These are phyloP conservation scores for Parastagonospora avenae DNA, from an alignment of 2,329 filamentous ascomycete species.

Conservation along the genomic window DNA sequence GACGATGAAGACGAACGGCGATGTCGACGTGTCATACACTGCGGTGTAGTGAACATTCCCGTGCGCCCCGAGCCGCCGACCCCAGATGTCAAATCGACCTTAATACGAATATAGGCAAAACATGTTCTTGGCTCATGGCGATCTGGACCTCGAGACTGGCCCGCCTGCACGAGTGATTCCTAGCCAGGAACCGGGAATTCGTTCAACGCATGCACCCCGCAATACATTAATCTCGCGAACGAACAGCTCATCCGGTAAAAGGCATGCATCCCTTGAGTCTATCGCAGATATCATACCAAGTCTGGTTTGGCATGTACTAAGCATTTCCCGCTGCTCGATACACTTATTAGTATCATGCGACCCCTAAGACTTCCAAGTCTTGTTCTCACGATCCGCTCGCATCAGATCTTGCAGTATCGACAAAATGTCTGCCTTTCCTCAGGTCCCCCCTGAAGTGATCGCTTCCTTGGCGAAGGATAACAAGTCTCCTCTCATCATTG, in stretches of 20 bases:
- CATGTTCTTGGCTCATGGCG: not conserved
- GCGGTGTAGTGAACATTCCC: not conserved
- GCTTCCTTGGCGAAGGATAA: constrained; percentile 10
- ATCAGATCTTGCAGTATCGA: not conserved
- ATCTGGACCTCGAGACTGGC: constrained; percentile 1
- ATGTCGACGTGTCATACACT: not conserved
- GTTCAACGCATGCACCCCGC: constrained; percentile 1
- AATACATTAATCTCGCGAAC: not conserved
- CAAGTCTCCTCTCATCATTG: constrained; percentile 5
- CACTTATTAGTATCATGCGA: not conserved
- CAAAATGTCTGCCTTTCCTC: constrained; percentile 1
- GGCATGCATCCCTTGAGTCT: not conserved
- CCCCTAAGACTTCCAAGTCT: not conserved
- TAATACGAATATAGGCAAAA: constrained; percentile 4
- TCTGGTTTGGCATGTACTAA: not conserved
- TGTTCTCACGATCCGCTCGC: not conserved
- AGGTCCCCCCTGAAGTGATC: constrained; percentile 11
- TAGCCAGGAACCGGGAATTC: not conserved
- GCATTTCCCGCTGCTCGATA: no score
- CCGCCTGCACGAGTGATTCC: not conserved
- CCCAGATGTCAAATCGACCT: not conserved
- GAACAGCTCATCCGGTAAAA: not conserved
- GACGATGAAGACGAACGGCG: not conserved
- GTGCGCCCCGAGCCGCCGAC: not conserved
- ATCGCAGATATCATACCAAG: not conserved